A percentile compares a stretch with the other conserved stretches of the same genome.
Evolutionary conservation across 208 protist species (phyloP).

Genomic region (Strigomonas culicis): DNA sequence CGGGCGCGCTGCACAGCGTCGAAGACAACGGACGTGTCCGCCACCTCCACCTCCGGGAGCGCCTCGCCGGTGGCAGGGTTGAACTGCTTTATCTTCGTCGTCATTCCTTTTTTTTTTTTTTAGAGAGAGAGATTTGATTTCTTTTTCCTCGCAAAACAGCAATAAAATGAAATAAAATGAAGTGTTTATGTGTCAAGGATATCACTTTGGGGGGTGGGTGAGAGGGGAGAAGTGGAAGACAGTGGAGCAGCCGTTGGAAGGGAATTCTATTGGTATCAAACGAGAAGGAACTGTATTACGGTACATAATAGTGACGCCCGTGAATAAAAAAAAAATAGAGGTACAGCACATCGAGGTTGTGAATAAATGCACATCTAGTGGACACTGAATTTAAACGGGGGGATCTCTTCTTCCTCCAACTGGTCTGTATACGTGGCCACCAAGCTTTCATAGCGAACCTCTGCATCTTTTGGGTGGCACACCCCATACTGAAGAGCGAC

Average conservation of each 20-base stretch:
- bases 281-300: too few relatives aligned
- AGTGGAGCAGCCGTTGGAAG: not conserved
- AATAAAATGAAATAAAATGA: too few relatives aligned
- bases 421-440: conserved; percentile 36
- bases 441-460: conserved; percentile 42
- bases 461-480: conserved; percentile 44
- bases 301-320: not conserved
- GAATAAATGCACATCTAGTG: not conserved
- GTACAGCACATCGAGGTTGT: not conserved
- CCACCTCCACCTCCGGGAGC: conserved; percentile 24
- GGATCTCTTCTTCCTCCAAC: conserved; percentile 19
- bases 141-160: not conserved
- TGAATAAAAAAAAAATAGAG: not conserved
- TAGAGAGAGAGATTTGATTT: not conserved
- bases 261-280: not conserved
- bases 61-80: conserved; percentile 65
- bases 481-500: conserved; percentile 51
- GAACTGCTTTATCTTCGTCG: conserved; percentile 27
- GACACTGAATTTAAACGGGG: not conserved
- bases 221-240: too few relatives aligned
- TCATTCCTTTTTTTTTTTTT: conserved; percentile 9
- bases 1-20: conserved; percentile 34
- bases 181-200: too few relatives aligned
- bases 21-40: conserved; percentile 25
- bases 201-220: too few relatives aligned